These are phyloP conservation scores for Fusarium sp. DNA, from an alignment of 2,329 filamentous ascomycete genomes.

Conservation along the genomic window DNA sequence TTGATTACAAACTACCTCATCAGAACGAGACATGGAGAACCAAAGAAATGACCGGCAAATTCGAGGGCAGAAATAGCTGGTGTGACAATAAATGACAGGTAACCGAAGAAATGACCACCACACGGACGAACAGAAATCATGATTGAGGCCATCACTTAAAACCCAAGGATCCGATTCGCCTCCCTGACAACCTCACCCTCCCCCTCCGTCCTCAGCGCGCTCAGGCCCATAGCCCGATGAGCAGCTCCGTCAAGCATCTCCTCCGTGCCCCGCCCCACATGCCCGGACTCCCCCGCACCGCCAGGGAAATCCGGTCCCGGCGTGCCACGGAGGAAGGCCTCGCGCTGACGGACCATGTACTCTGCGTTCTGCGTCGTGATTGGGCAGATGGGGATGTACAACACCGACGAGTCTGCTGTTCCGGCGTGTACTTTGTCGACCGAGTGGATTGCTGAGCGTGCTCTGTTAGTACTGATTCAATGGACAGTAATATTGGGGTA, in stretches of 20 bases:
- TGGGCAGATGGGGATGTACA: conserved; percentile 91
- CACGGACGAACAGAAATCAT: not conserved
- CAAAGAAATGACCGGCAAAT: not conserved
- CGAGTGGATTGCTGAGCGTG: conserved; percentile 70
- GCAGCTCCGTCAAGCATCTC: conserved; percentile 50
- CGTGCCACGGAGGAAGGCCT: conserved; percentile 74
- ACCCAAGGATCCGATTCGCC: conserved; percentile 59
- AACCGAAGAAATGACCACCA: not conserved
- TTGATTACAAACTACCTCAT: not conserved
- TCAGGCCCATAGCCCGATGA: conserved; percentile 54
- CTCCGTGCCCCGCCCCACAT: conserved; percentile 58
- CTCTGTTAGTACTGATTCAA: conserved; percentile 6
- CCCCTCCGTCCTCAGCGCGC: conserved; percentile 1
- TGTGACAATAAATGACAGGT: not conserved
- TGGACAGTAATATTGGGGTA: not conserved
- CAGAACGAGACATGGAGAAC: not conserved
- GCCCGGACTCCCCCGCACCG: conserved; percentile 71
- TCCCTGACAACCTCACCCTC: conserved; percentile 47
- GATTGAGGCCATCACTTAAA: not conserved
- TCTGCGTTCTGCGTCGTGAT: conserved; percentile 77
- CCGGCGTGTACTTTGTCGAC: conserved; percentile 84
- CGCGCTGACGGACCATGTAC: conserved; percentile 75
- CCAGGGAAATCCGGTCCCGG: conserved; percentile 78
- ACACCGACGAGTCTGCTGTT: conserved; percentile 77
- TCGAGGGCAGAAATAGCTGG: not conserved